Percentiles rank a stretch among this genome's conserved stretches.
Conservation (phyloP, 768 basidiomycete genomes). For the Nidularia pulvinata region DNA sequence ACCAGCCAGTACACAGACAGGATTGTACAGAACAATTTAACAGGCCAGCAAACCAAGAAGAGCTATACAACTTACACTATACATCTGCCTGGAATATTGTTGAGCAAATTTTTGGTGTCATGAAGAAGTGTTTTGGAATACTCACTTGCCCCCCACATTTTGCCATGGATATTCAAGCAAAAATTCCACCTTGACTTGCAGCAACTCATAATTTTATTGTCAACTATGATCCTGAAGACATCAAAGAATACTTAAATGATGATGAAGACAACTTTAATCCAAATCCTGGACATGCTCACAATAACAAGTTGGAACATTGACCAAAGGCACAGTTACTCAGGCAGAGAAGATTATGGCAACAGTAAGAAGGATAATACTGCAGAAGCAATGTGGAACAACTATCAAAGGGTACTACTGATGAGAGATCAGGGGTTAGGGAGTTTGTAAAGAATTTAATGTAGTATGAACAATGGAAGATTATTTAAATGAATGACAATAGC, state of each 20-base stretch:
- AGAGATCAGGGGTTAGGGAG: not conserved
- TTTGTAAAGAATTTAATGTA: not conserved
- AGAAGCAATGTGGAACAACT: conserved; percentile 13
- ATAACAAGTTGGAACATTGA: conserved; percentile 1
- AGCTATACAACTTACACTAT: conserved; percentile 34
- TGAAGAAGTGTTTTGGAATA: conserved; percentile 7
- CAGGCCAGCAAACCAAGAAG: conserved; percentile 25
- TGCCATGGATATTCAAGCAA: conserved; percentile 4
- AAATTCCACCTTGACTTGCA: conserved; percentile 4
- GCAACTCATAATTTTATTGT: conserved; percentile 10
- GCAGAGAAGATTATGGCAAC: conserved; percentile 4
- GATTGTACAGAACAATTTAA: conserved; percentile 1
- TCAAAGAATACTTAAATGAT: conserved; percentile 2
- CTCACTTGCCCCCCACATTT: conserved; percentile 4
- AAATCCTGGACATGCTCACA: conserved; percentile 2
- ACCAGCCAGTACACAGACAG: conserved; percentile 1
- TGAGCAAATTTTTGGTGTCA: conserved; percentile 31
- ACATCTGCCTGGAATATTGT: conserved; percentile 29
- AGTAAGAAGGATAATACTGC: conserved; percentile 10
- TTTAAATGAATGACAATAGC: not conserved
- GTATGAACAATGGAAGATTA: not conserved
- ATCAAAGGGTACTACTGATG: conserved; percentile 1
- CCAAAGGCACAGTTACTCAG: not conserved
- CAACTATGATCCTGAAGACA: conserved; percentile 4
- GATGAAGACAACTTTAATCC: conserved; percentile 1